Percentiles rank a stretch among this genome's conserved stretches.
These are phyloP conservation scores for Citrus hindsii DNA, from an alignment of 345 rosid genomes.

Conservation along the genomic window DNA sequence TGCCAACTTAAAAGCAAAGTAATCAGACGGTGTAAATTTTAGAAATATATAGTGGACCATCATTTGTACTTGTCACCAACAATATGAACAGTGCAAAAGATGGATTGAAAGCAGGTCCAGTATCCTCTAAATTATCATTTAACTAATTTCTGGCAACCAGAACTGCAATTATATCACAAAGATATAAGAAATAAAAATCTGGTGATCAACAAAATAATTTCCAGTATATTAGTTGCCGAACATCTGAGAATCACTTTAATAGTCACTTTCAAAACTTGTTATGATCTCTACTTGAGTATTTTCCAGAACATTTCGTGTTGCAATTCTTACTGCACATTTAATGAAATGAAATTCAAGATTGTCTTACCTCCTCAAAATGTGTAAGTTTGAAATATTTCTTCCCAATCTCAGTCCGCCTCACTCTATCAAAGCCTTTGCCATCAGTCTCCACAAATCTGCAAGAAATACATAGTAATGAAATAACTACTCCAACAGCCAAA, in stretches of 20 bases:
- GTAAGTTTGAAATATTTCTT: conserved; percentile 89
- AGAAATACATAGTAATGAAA: background rate
- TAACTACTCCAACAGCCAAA: background rate
- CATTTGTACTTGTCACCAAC: background rate
- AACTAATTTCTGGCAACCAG: background rate
- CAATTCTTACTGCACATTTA: background rate
- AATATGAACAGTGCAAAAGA: background rate
- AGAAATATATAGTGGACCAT: too few species aligned
- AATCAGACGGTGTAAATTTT: background rate
- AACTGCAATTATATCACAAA: background rate
- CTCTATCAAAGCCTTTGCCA: conserved; percentile 90
- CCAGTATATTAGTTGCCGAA: background rate
- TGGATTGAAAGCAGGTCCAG: background rate
- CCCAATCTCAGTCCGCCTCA: conserved; percentile 91
- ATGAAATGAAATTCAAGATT: background rate
- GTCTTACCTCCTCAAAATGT: conserved; percentile 91
- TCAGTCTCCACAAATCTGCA: conserved; percentile 96
- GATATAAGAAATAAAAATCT: background rate
- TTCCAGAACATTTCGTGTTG: background rate
- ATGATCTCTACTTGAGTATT: background rate
- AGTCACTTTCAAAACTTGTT: background rate
- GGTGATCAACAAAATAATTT: background rate
- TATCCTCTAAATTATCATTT: background rate
- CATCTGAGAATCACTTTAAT: background rate
- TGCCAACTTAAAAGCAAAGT: background rate